Evolutionary conservation across 208 protist genomes (phyloP).

Genomic region (Leishmania turanica): DNA sequence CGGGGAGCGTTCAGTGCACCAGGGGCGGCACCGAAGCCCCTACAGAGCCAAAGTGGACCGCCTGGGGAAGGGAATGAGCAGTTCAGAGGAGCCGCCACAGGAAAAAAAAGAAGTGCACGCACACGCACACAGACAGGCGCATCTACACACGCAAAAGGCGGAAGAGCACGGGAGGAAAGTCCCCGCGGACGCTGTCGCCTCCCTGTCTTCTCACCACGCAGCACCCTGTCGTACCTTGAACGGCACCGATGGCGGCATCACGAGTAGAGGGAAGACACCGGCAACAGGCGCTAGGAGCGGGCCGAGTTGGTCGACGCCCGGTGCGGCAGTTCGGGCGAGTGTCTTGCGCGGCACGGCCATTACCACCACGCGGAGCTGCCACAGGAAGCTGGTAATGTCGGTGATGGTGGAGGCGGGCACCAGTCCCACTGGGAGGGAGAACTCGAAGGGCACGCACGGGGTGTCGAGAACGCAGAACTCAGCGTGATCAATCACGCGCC

Average conservation of each 20-base stretch:
- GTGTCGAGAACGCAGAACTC: constrained; percentile 29
- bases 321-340: constrained; percentile 5
- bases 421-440: constrained; percentile 23
- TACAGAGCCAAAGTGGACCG: not conserved
- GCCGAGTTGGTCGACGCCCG: constrained; percentile 17
- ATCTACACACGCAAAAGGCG: not conserved
- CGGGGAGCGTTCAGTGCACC: not conserved
- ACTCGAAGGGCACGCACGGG: constrained; percentile 30
- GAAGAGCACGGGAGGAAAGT: not conserved
- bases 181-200: too few species aligned
- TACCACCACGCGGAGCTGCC: constrained; percentile 31
- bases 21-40: not conserved
- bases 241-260: constrained; percentile 22
- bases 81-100: not conserved
- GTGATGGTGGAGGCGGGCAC: constrained; percentile 29
- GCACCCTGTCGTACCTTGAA: constrained; percentile 19
- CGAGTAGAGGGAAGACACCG: constrained; percentile 28
- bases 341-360: constrained; percentile 23
- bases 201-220: not conserved
- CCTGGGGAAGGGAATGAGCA: not conserved
- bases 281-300: constrained; percentile 24
- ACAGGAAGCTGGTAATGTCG: constrained; percentile 32
- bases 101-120: too few species aligned
- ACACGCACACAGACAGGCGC: too few species aligned
- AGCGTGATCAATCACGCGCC: constrained; percentile 23